Conservation (phyloP, 768 basidiomycete species). For the Suillus decipiens region DNA sequence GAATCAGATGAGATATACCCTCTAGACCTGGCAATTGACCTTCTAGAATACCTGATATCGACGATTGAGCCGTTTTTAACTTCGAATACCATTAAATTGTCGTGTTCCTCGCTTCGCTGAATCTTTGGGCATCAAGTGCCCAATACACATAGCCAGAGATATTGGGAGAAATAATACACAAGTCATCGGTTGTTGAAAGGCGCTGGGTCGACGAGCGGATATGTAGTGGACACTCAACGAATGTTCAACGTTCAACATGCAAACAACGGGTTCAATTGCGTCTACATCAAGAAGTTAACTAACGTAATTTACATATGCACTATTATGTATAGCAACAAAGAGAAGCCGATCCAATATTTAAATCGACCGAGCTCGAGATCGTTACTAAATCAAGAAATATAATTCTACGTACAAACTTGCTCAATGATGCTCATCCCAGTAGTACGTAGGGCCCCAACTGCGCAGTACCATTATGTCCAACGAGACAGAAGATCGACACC, state of each 20-base stretch:
- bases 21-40: background rate
- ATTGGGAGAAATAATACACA: background rate
- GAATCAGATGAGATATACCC: slow-evolving; percentile 6
- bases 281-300: background rate
- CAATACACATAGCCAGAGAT: background rate
- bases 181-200: background rate
- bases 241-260: too few species aligned
- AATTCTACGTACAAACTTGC: background rate
- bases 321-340: background rate
- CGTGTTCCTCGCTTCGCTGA: background rate
- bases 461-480: background rate
- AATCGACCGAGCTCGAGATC: background rate
- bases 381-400: background rate
- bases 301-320: background rate
- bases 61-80: background rate
- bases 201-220: background rate
- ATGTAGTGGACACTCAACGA: background rate
- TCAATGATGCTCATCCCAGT: background rate
- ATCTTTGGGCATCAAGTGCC: background rate
- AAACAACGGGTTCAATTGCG: background rate
- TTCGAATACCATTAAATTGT: background rate
- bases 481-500: background rate
- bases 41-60: slow-evolving; percentile 1
- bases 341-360: background rate
- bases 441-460: background rate